These are phyloP conservation scores for Lophium mytilinum DNA, from an alignment of 495 filamentous ascomycete genomes.

Conservation along the genomic window DNA sequence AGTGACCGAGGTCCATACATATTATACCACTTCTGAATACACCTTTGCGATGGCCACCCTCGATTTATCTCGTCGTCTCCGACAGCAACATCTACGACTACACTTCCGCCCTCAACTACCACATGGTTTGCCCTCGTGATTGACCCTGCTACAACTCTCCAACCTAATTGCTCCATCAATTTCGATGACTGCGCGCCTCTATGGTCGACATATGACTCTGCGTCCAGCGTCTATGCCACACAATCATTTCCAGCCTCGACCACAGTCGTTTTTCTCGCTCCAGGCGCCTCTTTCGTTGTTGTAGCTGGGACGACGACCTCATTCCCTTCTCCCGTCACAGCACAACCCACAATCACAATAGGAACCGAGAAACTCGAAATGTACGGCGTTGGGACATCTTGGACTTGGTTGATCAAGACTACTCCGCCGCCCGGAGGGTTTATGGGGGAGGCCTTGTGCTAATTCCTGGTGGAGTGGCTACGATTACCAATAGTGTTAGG, in stretches of 20 bases:
- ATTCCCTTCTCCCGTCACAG: conserved; percentile 2
- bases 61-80: conserved; percentile 11
- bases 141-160: neutral
- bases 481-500: conserved; percentile 4
- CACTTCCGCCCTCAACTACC: conserved; percentile 7
- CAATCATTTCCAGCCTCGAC: conserved; percentile 6
- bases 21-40: conserved; percentile 11
- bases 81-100: conserved; percentile 9
- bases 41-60: conserved; percentile 17
- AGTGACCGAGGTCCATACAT: conserved; percentile 4
- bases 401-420: conserved; percentile 10
- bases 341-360: conserved; percentile 1
- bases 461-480: conserved; percentile 5
- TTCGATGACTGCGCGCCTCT: conserved; percentile 7
- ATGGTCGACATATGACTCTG: conserved; percentile 10
- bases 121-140: neutral
- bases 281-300: conserved; percentile 3
- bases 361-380: conserved; percentile 3
- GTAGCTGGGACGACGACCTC: conserved; percentile 7
- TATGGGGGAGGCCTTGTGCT: conserved; percentile 4
- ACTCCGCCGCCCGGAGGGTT: conserved; percentile 13
- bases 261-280: conserved; percentile 7
- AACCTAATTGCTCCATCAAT: conserved; percentile 12
- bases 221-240: conserved; percentile 10
- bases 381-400: neutral